phyloP scores from a whole-genome alignment of 2,329 filamentous ascomycete genomes.

The Cladosporium sp. region DNA sequence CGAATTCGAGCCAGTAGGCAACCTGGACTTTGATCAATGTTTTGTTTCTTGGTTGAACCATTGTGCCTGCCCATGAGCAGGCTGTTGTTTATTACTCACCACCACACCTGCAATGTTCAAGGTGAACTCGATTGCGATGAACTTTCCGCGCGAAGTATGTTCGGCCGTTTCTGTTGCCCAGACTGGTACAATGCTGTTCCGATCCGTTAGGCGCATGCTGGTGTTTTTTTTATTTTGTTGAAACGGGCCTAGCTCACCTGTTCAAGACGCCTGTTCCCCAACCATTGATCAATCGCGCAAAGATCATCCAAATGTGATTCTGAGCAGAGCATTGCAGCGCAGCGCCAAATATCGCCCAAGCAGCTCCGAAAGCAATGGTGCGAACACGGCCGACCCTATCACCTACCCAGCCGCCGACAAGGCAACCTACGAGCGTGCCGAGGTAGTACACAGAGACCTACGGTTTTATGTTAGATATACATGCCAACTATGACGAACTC shows the following conservation, averaged over 20 bases:
- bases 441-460: slow-evolving; percentile 52
- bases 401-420: slow-evolving; percentile 60
- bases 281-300: slow-evolving; percentile 25
- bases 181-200: slow-evolving; percentile 64
- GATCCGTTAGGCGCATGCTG: too few relatives aligned
- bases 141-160: slow-evolving; percentile 59
- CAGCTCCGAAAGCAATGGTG: slow-evolving; percentile 56
- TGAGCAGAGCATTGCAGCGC: slow-evolving; percentile 60
- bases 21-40: background rate
- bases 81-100: background rate
- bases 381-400: slow-evolving; percentile 59
- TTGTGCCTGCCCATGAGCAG: too few relatives aligned
- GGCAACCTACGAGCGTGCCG: slow-evolving; percentile 58
- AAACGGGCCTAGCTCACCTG: too few relatives aligned
- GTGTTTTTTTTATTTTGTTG: too few relatives aligned
- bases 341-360: slow-evolving; percentile 48
- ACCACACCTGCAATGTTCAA: slow-evolving; percentile 66
- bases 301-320: slow-evolving; percentile 61
- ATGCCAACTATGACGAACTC: too few relatives aligned
- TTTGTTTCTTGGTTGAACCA: background rate
- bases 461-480: background rate
- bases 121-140: slow-evolving; percentile 62
- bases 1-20: slow-evolving; percentile 14
- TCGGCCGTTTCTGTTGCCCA: slow-evolving; percentile 68
- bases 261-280: slow-evolving; percentile 64